Percentiles rank a stretch among this genome's conserved stretches.
phyloP scores from a whole-genome alignment of 768 basidiomycete genomes.

The Phanerochaete carnosa region DNA sequence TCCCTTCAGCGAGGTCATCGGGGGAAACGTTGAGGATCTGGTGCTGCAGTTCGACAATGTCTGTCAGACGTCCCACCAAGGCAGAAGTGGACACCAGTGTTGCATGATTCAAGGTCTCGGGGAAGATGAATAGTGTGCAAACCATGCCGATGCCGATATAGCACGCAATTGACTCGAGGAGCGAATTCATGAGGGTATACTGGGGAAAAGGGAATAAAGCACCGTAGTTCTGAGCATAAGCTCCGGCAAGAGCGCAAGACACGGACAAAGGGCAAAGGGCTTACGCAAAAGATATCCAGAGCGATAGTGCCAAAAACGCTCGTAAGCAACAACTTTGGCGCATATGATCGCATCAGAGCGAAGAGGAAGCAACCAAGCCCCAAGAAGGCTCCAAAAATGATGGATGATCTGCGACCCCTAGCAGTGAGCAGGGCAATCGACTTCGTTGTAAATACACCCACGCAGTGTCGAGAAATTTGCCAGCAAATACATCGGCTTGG shows the following conservation, averaged over 20 bases:
- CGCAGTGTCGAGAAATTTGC: conserved; percentile 46
- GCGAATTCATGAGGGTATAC: conserved; percentile 39
- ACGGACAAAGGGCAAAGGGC: conserved; percentile 10
- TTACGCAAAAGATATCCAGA: conserved; percentile 39
- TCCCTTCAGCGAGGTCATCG: conserved; percentile 20
- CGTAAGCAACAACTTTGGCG: conserved; percentile 42
- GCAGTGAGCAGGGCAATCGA: background rate
- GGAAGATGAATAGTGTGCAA: conserved; percentile 46
- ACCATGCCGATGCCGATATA: conserved; percentile 48
- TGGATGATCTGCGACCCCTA: conserved; percentile 31
- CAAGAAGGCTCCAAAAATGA: conserved; percentile 48
- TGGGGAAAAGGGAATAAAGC: conserved; percentile 46
- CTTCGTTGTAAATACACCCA: background rate
- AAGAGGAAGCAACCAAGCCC: conserved; percentile 42
- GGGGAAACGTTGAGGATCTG: conserved; percentile 21
- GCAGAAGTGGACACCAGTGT: conserved; percentile 28
- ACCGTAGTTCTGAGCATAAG: conserved; percentile 33
- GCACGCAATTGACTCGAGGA: conserved; percentile 41
- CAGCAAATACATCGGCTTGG: conserved; percentile 41
- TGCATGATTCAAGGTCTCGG: conserved; percentile 45
- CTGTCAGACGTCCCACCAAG: conserved; percentile 28
- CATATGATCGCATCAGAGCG: conserved; percentile 43
- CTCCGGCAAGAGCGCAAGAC: conserved; percentile 1
- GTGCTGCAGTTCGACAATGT: conserved; percentile 32
- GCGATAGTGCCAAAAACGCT: conserved; percentile 48